A percentile compares a stretch with the other conserved stretches of the same genome.
Evolutionary conservation across 192 early-diverging fungal species (phyloP).

Genomic region (Gryganskiella cystojenkinii): DNA sequence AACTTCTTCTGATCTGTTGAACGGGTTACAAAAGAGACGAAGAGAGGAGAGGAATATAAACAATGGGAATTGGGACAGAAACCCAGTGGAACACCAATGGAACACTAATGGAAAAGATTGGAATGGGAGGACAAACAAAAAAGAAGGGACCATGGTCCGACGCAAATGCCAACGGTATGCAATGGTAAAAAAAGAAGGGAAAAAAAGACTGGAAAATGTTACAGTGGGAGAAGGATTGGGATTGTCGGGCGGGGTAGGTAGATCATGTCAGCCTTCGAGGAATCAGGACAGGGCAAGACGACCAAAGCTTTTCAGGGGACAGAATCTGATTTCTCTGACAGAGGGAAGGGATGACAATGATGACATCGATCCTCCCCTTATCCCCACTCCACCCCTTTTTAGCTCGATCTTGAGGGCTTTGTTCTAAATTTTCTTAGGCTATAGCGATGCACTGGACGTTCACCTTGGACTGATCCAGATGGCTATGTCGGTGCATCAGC

Average conservation of each 20-base stretch:
- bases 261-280: no score
- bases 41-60: no score
- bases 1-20: no score
- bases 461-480: slow-evolving; percentile 24
- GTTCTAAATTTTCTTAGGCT: no score
- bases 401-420: no score
- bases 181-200: not conserved
- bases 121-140: slow-evolving; percentile 2
- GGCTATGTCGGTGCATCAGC: slow-evolving; percentile 39
- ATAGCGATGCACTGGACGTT: slow-evolving; percentile 40
- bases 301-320: not conserved
- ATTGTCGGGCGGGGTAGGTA: no score
- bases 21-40: no score
- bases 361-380: not conserved
- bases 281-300: not conserved
- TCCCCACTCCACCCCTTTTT: no score
- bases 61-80: no score
- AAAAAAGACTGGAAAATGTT: not conserved
- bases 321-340: not conserved
- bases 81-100: no score
- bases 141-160: no score
- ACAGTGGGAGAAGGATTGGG: no score
- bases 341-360: slow-evolving; percentile 2
- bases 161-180: not conserved
- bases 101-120: not conserved